Base-by-base conservation (phyloP, 1,284 basidiomycete species). In the Irpex sp. region DNA sequence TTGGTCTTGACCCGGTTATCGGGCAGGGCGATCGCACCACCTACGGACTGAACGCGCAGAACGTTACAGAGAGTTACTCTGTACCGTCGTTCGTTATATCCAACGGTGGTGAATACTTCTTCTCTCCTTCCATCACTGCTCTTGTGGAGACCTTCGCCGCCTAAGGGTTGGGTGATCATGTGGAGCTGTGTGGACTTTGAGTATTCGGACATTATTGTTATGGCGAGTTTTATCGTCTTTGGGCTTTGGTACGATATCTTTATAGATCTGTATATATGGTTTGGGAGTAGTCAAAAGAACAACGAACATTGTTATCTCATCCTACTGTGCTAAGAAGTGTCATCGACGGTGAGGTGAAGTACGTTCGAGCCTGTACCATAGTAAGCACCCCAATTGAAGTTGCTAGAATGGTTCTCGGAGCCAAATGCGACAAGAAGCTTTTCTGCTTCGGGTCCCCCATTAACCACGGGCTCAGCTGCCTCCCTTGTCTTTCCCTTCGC, bases 311-410 rank as follows among this genome's bases (percentile, higher is more conserved):
- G 40, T 15, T 15, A 15, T 31, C n/a, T 57, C 21, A 57, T 57
- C 13, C 56, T 13, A 9, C 9, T 57, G 21, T 44, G 40, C 36
- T 31, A 44, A 13, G 38, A 47, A 47, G 47, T 26, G 26, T 26
- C 26, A 26, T 44, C 31, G n/a, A 21, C 9, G 21, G 48, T 60
- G 26, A 38, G 58, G 78, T 91, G 84, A 62, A 91, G 69, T 2
- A 91, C 86, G 71, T 91, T 86, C 65, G 78, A 89, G 1, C 89
- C 89, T 59, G 75, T 68, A 5, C 88, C 88, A 69, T 91, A 92
- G 17, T 69, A 75, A 26, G 63, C 74, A 3, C 87, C 81, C 89
- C 89, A 91, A 69, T 89, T 80, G 70, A 92, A 91, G 58, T 83
- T 77, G 64, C 81, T 85, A 65, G 80, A 75, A 55, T 87, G 84